A percentile compares a stretch with the other conserved stretches of the same genome.
Conservation (phyloP, 2,329 filamentous ascomycete genomes). For the Aureobasidium mangrovei region DNA sequence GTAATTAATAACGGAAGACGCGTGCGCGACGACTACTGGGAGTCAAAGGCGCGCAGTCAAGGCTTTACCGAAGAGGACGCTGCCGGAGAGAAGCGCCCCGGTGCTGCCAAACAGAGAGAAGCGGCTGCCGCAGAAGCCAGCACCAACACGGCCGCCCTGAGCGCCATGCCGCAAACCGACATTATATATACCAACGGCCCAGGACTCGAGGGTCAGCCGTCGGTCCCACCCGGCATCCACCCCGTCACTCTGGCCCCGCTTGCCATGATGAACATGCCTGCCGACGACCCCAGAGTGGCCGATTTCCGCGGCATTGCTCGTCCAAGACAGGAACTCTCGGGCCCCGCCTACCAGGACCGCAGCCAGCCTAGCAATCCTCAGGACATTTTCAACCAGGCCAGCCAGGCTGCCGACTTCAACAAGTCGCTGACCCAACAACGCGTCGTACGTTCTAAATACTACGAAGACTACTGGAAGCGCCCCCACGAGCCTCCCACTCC, state of each 20-base stretch:
- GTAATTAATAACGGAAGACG: constrained; percentile 83
- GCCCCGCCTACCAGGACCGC: constrained; percentile 79
- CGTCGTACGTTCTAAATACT: constrained; percentile 66
- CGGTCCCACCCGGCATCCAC: constrained; percentile 54
- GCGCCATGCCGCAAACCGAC: constrained; percentile 65
- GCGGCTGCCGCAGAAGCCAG: constrained; percentile 59
- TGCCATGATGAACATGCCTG: constrained; percentile 75
- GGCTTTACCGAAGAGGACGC: constrained; percentile 96
- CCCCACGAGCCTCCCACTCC: constrained; percentile 66
- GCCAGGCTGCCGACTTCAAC: constrained; percentile 85
- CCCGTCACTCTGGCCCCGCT: constrained; percentile 63
- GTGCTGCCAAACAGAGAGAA: constrained; percentile 80
- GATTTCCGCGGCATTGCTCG: constrained; percentile 79
- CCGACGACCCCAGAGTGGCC: constrained; percentile 67
- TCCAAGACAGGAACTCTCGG: constrained; percentile 81
- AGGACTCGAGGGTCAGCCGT: constrained; percentile 28
- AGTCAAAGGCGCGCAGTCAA: constrained; percentile 91
- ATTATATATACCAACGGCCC: constrained; percentile 68
- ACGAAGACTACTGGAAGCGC: constrained; percentile 73
- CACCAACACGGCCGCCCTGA: constrained; percentile 45
- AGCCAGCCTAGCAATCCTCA: constrained; percentile 64
- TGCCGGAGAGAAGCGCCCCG: constrained; percentile 91
- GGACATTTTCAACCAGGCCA: constrained; percentile 78
- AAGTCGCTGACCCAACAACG: constrained; percentile 74
- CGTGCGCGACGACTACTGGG: constrained; percentile 98